These are phyloP conservation scores for Cornus suecica DNA, from an alignment of 148 eudicot species.

Conservation along the genomic window DNA sequence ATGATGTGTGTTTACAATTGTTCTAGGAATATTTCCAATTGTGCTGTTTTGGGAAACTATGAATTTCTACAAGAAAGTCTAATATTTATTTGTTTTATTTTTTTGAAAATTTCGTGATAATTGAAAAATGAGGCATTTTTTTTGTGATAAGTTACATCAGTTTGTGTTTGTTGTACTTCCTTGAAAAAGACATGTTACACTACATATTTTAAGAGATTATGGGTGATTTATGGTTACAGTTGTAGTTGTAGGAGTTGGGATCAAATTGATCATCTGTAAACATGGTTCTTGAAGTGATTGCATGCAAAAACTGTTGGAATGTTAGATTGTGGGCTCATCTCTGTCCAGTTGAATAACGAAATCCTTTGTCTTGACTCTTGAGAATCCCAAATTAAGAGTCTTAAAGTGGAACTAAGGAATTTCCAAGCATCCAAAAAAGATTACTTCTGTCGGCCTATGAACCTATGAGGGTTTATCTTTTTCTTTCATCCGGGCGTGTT, in stretches of 20 bases:
- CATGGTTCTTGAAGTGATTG: neutral
- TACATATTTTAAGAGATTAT: too few species aligned
- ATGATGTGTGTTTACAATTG: neutral
- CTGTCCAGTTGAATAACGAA: neutral
- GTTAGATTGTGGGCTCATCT: neutral
- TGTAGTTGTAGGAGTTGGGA: too few species aligned
- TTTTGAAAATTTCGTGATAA: neutral
- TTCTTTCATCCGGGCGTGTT: neutral
- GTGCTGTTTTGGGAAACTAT: neutral
- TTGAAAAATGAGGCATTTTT: neutral
- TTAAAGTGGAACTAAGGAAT: neutral
- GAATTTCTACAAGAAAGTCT: neutral
- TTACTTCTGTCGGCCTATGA: too few species aligned
- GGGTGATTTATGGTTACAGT: too few species aligned
- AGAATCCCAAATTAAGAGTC: neutral
- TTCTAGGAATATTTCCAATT: too few species aligned
- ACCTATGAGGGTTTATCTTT: too few species aligned
- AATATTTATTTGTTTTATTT: too few species aligned
- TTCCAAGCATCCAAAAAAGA: neutral
- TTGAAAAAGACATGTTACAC: too few species aligned
- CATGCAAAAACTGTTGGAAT: neutral
- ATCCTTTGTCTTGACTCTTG: neutral
- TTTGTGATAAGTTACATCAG: neutral
- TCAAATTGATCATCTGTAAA: neutral
- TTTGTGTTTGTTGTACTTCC: neutral